Conservation (phyloP, 306 rosid species). For the Prunus kanzakura region DNA sequence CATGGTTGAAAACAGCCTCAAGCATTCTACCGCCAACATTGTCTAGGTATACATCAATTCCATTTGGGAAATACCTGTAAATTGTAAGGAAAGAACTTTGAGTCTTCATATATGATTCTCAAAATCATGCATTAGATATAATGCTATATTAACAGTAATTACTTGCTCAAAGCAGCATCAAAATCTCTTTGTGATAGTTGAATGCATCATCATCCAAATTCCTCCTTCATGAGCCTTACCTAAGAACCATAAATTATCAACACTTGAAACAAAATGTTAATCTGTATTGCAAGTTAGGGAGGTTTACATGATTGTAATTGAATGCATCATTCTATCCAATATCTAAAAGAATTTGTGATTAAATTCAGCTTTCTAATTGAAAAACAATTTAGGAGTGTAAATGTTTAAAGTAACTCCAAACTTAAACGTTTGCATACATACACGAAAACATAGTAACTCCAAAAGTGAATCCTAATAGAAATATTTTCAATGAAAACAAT, state of each 20-base stretch:
- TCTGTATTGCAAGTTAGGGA: neutral
- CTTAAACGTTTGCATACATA: no score
- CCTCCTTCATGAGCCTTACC: constrained; percentile 39
- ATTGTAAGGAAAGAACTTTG: neutral
- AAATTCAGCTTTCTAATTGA: no score
- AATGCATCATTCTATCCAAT: no score
- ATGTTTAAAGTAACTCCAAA: no score
- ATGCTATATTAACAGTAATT: neutral
- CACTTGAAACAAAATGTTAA: neutral
- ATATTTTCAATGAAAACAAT: no score
- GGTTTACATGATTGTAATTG: no score
- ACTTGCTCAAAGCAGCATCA: constrained; percentile 59
- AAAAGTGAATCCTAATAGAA: no score
- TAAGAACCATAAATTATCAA: neutral
- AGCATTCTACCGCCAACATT: constrained; percentile 72
- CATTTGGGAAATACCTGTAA: constrained; percentile 53
- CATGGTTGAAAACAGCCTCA: constrained; percentile 64
- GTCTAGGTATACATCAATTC: constrained; percentile 61
- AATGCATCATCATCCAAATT: constrained; percentile 71
- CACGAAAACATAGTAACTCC: no score
- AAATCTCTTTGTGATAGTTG: constrained; percentile 56
- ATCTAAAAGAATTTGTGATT: no score
- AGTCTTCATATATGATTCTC: no score
- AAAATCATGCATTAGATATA: neutral
- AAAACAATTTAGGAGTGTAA: no score